A percentile compares a stretch with the other conserved stretches of the same genome.
Conservation (phyloP, 352 stramenopile genomes). For the Pilasporangium apinafurcum region DNA sequence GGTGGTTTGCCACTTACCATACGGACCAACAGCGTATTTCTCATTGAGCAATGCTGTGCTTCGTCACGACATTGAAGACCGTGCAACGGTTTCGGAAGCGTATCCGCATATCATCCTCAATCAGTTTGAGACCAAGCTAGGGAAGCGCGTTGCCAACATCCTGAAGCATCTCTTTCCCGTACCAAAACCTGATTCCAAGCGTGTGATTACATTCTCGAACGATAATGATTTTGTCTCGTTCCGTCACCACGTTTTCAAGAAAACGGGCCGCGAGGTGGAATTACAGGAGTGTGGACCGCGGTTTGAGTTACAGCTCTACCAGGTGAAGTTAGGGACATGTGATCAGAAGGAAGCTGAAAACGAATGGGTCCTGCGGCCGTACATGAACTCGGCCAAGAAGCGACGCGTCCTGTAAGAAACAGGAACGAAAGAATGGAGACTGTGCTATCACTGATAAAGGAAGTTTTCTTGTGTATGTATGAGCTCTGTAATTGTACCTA, state of each 20-base stretch:
- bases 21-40: conserved; percentile 99
- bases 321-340: conserved; percentile 96
- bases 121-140: conserved; percentile 94
- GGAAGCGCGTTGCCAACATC: conserved; percentile 95
- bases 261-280: conserved; percentile 88
- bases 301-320: conserved; percentile 99
- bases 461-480: too few relatives aligned
- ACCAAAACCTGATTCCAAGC: conserved; percentile 93
- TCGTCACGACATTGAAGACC: conserved; percentile 98
- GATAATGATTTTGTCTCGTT: conserved; percentile 99
- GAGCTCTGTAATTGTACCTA: too few relatives aligned
- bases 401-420: conserved; percentile 76
- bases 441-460: too few relatives aligned
- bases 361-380: conserved; percentile 98
- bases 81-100: conserved; percentile 87
- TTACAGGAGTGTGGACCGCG: conserved; percentile 95
- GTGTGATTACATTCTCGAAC: conserved; percentile 98
- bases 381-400: conserved; percentile 99
- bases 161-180: conserved; percentile 99
- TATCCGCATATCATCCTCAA: conserved; percentile 97
- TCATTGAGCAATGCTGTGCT: conserved; percentile 96
- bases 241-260: conserved; percentile 98
- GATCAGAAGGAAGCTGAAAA: conserved; percentile 99
- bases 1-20: conserved; percentile 98
- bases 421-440: too few relatives aligned